phyloP scores from a whole-genome alignment of 805 yeast species.

The Teunomyces funiuensis region DNA sequence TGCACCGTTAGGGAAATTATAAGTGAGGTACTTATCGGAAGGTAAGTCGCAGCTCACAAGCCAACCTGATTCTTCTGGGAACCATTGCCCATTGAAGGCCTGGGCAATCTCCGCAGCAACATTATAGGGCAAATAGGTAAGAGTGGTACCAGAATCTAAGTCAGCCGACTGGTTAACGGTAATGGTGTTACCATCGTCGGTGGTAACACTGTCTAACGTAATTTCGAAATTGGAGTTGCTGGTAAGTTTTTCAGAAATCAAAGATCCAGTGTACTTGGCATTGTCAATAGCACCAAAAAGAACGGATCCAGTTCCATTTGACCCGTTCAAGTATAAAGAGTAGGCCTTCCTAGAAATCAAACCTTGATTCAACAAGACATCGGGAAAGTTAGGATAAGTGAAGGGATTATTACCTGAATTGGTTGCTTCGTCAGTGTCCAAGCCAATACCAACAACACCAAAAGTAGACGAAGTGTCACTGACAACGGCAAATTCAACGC shows the following conservation, averaged over 20 bases:
- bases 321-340: constrained; percentile 16
- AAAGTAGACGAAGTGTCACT: background rate
- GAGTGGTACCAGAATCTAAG: constrained; percentile 12
- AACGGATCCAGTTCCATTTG: constrained; percentile 10
- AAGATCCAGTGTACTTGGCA: constrained; percentile 15
- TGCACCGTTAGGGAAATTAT: constrained; percentile 7
- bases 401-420: background rate
- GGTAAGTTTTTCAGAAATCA: constrained; percentile 6
- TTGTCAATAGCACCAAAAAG: constrained; percentile 26
- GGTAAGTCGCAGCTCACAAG: constrained; percentile 8
- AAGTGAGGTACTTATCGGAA: constrained; percentile 6
- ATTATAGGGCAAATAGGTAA: constrained; percentile 5
- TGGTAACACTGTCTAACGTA: background rate
- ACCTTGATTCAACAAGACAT: constrained; percentile 11
- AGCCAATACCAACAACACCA: constrained; percentile 8
- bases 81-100: constrained; percentile 1
- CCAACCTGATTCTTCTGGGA: background rate
- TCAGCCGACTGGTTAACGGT: constrained; percentile 1
- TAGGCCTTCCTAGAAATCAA: constrained; percentile 11
- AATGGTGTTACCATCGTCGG: background rate
- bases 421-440: constrained; percentile 7
- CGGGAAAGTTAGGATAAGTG: constrained; percentile 13
- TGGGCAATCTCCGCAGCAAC: constrained; percentile 1
- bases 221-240: constrained; percentile 1
- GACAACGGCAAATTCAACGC: constrained; percentile 10